Evolutionary conservation across 2,329 filamentous ascomycete species (phyloP), one percentile per base, ranked within the genome.

Genomic region (Coniella vitis): DNA sequence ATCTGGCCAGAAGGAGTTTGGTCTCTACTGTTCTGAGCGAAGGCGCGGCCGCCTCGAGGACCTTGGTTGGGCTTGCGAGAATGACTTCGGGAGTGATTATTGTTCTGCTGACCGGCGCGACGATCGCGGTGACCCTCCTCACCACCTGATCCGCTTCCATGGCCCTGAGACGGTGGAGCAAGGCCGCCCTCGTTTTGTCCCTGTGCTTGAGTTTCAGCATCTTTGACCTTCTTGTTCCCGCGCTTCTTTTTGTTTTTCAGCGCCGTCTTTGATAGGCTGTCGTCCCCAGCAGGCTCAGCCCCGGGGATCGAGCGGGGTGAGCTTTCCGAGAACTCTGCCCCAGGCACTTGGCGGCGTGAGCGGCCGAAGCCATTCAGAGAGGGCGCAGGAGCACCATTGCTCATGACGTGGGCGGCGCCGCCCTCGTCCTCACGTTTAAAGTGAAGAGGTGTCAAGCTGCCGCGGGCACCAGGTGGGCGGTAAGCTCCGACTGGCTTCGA

Each of bases 161-260:
- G 60, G 48, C 69, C 62, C 56, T 68, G 71, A 48, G 62, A 59
- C 48, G 73, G 73, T 47, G 71, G 73, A 53, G 67, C 75, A 58
- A 74, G 71, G 62, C 74, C 64, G 54, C 68, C 68, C 60, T 71
- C 71, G 34, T 64, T 69, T 48, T 73, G 71, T 17, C 62, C 62
- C 49, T 56, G 45, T 31, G 46, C 50, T 21, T 82, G 83, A 43
- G 79, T 81, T 16, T 88, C 87, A 5, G 74, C 78, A 40, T 93
- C 90, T 64, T 90, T 93, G 45, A 80, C 79, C 71, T 96, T 97
- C 76, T 94, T 96, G 57, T 75, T 79, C 56, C 87, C 87, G 58
- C 93, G 81, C 79, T 97, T 97, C 81, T 97, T 97, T 81, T 97
- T 97, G 71, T 96, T 96, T 78, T 96, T 96, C 59, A 88, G 73